Percentiles rank a stretch among this genome's conserved stretches.
phyloP scores from a whole-genome alignment of 805 yeast species.

The Metschnikowia sp. region DNA sequence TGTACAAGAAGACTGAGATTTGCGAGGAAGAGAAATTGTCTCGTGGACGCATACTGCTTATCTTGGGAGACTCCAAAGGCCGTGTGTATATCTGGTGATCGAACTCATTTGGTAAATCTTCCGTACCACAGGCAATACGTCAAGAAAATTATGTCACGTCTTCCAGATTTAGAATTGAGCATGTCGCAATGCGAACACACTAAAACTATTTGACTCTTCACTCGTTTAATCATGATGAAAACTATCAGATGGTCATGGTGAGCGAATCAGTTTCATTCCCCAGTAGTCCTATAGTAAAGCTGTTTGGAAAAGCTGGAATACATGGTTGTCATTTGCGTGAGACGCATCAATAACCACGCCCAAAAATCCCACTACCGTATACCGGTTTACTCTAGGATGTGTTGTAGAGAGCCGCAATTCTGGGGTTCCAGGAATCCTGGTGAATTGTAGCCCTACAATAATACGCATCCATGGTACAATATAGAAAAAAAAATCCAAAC shows the following conservation, averaged over 20 bases:
- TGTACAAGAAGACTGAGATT: slow-evolving; percentile 26
- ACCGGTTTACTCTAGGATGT: slow-evolving; percentile 44
- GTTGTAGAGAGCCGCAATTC: slow-evolving; percentile 49
- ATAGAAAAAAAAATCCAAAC: slow-evolving; percentile 20
- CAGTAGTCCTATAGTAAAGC: not conserved
- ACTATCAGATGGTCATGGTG: too few species aligned
- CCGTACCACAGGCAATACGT: too few species aligned
- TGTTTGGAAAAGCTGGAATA: slow-evolving; percentile 46
- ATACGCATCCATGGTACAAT: slow-evolving; percentile 47
- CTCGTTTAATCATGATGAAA: too few species aligned
- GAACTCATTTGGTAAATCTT: too few species aligned
- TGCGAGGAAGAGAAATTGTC: slow-evolving; percentile 35
- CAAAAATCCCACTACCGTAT: slow-evolving; percentile 42
- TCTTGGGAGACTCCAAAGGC: slow-evolving; percentile 56
- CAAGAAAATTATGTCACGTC: too few species aligned
- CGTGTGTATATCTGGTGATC: slow-evolving; percentile 33
- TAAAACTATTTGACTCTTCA: too few species aligned
- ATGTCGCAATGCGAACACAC: too few species aligned
- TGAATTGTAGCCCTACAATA: slow-evolving; percentile 46
- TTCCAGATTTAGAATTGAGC: too few species aligned
- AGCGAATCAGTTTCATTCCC: too few species aligned
- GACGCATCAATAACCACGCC: slow-evolving; percentile 30
- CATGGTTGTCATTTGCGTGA: slow-evolving; percentile 25
- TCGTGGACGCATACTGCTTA: slow-evolving; percentile 39
- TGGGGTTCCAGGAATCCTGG: slow-evolving; percentile 24